phyloP scores from a whole-genome alignment of 192 early-diverging fungal species.

The Gamsiella multidivaricata region DNA sequence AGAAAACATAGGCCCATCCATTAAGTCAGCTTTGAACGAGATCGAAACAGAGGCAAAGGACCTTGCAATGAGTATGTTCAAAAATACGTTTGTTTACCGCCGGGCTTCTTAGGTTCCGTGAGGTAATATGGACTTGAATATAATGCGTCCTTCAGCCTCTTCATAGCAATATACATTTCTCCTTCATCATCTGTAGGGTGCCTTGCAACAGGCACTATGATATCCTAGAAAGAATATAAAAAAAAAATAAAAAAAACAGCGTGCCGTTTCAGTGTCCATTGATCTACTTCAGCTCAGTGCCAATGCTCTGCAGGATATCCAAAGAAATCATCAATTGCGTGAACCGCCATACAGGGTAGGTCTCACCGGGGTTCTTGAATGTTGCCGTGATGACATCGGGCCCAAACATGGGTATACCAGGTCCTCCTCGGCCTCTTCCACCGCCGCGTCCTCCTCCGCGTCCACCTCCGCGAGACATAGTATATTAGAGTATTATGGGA shows the following conservation, averaged over 20 bases:
- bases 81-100: slow-evolving; percentile 9
- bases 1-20: no score
- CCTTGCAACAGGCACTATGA: slow-evolving; percentile 30
- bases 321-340: no score
- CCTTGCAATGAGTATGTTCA: no score
- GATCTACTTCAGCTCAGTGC: no score
- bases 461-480: slow-evolving; percentile 53
- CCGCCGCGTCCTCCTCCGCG: slow-evolving; percentile 47
- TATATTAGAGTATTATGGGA: no score
- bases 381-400: slow-evolving; percentile 48
- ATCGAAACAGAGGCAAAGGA: not conserved
- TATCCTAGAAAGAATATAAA: slow-evolving; percentile 19
- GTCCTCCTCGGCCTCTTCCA: slow-evolving; percentile 23
- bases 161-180: slow-evolving; percentile 34
- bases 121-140: slow-evolving; percentile 43
- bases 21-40: no score
- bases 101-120: slow-evolving; percentile 43
- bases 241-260: not conserved
- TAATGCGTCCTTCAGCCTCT: slow-evolving; percentile 19
- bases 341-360: slow-evolving; percentile 47
- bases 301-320: no score
- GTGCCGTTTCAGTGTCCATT: not conserved
- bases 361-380: slow-evolving; percentile 49
- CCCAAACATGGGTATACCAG: slow-evolving; percentile 37
- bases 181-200: slow-evolving; percentile 24